A percentile compares a stretch with the other conserved stretches of the same genome.
phyloP scores from a whole-genome alignment of 1,284 basidiomycete genomes.

The Irpex sp. region DNA sequence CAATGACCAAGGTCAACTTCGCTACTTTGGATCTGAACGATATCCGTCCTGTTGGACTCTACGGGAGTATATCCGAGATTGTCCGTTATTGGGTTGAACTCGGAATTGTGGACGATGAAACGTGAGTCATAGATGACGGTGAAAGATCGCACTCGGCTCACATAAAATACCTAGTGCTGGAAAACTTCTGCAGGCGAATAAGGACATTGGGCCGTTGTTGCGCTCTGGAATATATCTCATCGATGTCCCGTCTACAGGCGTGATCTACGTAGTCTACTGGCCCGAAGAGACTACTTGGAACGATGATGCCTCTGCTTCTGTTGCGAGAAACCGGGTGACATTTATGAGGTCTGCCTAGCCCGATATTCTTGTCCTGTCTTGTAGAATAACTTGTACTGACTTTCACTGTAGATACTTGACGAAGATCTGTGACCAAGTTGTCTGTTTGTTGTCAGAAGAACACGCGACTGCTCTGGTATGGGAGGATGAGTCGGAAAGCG shows the following conservation, averaged over 20 bases:
- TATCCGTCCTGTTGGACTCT: conserved; percentile 51
- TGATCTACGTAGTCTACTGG: conserved; percentile 54
- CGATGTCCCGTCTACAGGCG: conserved; percentile 13
- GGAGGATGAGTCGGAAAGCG: conserved; percentile 25
- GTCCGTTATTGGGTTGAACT: conserved; percentile 37
- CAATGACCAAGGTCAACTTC: conserved; percentile 52
- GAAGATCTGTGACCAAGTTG: conserved; percentile 50
- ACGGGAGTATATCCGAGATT: conserved; percentile 50
- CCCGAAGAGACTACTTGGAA: conserved; percentile 60
- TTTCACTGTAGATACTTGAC: conserved; percentile 43
- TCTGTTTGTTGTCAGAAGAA: conserved; percentile 42
- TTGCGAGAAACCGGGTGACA: conserved; percentile 49
- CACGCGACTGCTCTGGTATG: conserved; percentile 42
- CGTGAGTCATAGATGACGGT: conserved; percentile 26
- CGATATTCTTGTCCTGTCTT: not conserved
- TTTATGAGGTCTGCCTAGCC: conserved; percentile 49
- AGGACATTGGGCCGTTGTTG: conserved; percentile 29
- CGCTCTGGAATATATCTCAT: conserved; percentile 50
- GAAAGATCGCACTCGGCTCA: not conserved
- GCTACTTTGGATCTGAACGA: conserved; percentile 37
- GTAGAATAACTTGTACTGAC: not conserved
- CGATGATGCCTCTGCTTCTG: conserved; percentile 40
- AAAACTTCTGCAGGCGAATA: conserved; percentile 5
- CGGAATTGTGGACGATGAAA: conserved; percentile 30
- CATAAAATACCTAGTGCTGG: conserved; percentile 9